A percentile compares a stretch with the other conserved stretches of the same genome.
Conservation (phyloP, 306 rosid genomes). For the Pueraria montana region DNA sequence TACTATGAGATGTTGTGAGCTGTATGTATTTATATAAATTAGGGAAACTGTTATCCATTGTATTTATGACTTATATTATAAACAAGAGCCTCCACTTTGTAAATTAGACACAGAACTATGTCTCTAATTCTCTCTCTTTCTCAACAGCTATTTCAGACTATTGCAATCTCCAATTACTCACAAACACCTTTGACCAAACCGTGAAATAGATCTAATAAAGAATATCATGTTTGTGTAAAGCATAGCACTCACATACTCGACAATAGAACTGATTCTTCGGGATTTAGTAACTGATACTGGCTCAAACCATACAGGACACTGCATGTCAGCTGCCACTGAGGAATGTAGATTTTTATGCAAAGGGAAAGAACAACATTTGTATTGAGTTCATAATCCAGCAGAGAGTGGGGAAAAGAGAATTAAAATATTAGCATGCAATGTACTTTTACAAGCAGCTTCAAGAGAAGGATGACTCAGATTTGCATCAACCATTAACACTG, state of each 20-base stretch:
- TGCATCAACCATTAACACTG: slow-evolving; percentile 87
- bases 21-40: not conserved
- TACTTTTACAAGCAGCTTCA: slow-evolving; percentile 80
- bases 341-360: slow-evolving; percentile 36
- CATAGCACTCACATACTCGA: slow-evolving; percentile 77
- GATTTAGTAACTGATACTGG: slow-evolving; percentile 94
- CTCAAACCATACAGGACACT: slow-evolving; percentile 92
- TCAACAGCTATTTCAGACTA: slow-evolving; percentile 34
- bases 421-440: slow-evolving; percentile 30
- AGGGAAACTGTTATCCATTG: not conserved
- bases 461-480: slow-evolving; percentile 75
- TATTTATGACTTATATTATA: not conserved
- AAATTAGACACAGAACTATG: not conserved
- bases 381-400: slow-evolving; percentile 39
- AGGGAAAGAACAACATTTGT: slow-evolving; percentile 23
- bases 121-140: not conserved
- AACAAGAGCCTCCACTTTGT: not conserved
- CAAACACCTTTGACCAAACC: slow-evolving; percentile 30
- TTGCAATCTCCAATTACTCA: slow-evolving; percentile 18
- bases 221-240: slow-evolving; percentile 34
- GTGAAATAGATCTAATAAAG: slow-evolving; percentile 5
- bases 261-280: slow-evolving; percentile 75
- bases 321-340: slow-evolving; percentile 73
- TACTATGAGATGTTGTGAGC: not conserved
- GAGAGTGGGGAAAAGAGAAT: slow-evolving; percentile 26